Conservation (phyloP, 352 stramenopile genomes). For the Phytopythium ostracodes region DNA sequence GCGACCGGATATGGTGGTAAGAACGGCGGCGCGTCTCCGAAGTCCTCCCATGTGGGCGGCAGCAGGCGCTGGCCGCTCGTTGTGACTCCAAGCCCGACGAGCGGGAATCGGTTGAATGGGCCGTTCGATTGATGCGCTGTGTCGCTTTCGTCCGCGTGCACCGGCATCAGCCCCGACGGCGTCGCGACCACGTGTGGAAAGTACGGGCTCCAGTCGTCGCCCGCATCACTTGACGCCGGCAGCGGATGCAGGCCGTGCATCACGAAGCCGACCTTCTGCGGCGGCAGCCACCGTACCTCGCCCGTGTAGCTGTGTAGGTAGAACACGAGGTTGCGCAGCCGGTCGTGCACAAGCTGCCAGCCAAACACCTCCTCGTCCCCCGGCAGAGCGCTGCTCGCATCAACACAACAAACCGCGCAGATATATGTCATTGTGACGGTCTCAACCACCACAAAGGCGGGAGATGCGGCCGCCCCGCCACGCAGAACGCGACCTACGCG, state of each 20-base stretch:
- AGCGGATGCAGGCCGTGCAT: conserved; percentile 42
- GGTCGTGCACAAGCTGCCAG: conserved; percentile 51
- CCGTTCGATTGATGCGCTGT: conserved; percentile 12
- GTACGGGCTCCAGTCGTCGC: conserved; percentile 37
- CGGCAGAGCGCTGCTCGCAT: neutral
- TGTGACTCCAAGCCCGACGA: conserved; percentile 13
- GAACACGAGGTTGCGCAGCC: conserved; percentile 40
- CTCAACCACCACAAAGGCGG: too few relatives aligned
- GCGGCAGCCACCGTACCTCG: conserved; percentile 65
- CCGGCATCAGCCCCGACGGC: conserved; percentile 46
- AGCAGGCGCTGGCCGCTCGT: conserved; percentile 24
- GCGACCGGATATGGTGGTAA: conserved; percentile 53
- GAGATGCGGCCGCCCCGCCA: neutral
- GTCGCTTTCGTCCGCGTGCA: conserved; percentile 23
- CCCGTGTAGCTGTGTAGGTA: conserved; percentile 69
- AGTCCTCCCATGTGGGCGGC: conserved; percentile 62
- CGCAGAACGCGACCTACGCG: neutral
- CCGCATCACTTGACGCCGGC: conserved; percentile 10
- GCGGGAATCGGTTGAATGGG: conserved; percentile 48
- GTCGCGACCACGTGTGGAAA: conserved; percentile 56
- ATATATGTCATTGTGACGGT: neutral
- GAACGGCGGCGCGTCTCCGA: conserved; percentile 40
- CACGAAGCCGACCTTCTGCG: conserved; percentile 41
- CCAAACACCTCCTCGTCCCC: conserved; percentile 37
- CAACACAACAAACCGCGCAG: neutral